Percentiles rank a stretch among this genome's conserved stretches.
Conservation (phyloP, 345 rosid genomes). For the Brassica rapa region DNA sequence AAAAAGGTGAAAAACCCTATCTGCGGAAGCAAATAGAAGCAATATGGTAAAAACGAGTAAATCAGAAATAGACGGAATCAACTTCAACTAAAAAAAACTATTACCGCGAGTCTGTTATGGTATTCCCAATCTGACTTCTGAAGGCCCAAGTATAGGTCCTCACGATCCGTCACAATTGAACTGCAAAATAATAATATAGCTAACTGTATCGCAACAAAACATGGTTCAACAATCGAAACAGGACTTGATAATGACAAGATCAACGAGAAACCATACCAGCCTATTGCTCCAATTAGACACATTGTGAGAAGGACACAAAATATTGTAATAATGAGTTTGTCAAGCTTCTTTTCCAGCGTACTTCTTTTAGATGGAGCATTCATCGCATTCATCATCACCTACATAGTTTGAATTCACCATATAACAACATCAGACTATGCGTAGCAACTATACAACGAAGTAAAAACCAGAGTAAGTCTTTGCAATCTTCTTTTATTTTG, state of each 20-base stretch:
- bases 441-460: not conserved
- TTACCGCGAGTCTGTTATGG: slow-evolving; percentile 71
- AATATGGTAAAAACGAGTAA: slow-evolving; percentile 20
- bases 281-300: slow-evolving; percentile 87
- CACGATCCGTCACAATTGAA: slow-evolving; percentile 71
- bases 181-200: slow-evolving; percentile 51
- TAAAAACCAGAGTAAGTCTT: slow-evolving; percentile 5
- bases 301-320: slow-evolving; percentile 76
- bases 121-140: slow-evolving; percentile 63
- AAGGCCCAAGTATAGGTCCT: slow-evolving; percentile 73
- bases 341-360: slow-evolving; percentile 96
- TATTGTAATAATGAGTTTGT: slow-evolving; percentile 87
- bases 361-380: slow-evolving; percentile 99
- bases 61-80: slow-evolving; percentile 17
- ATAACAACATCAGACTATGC: slow-evolving; percentile 8
- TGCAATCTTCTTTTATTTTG: too few species aligned
- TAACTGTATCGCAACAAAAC: not conserved
- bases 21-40: slow-evolving; percentile 50
- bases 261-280: slow-evolving; percentile 55
- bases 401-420: slow-evolving; percentile 37
- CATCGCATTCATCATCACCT: slow-evolving; percentile 99
- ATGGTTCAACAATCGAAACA: not conserved
- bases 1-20: slow-evolving; percentile 72
- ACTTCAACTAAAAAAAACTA: slow-evolving; percentile 15
- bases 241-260: not conserved